Percentiles rank a stretch among this genome's conserved stretches.
Conservation (phyloP, 2,329 filamentous ascomycete genomes). For the Pseudogymnoascus verrucosus region DNA sequence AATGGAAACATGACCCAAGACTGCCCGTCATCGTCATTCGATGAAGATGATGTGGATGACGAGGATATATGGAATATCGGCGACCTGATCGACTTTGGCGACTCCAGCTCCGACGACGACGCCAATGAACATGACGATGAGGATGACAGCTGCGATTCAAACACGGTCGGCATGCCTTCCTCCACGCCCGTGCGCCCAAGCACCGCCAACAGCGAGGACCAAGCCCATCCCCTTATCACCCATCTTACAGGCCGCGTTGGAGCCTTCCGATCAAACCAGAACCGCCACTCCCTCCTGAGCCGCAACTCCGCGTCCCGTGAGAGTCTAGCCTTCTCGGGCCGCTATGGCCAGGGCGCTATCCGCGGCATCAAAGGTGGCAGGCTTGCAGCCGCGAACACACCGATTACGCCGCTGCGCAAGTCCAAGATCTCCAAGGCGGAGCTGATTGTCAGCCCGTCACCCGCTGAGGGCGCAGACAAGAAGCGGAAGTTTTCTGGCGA, state of each 20-base stretch:
- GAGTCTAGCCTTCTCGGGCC: conserved; percentile 53
- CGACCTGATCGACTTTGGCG: conserved; percentile 64
- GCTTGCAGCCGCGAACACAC: conserved; percentile 56
- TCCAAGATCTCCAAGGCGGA: conserved; percentile 11
- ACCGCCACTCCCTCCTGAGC: conserved; percentile 38
- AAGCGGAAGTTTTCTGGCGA: conserved; percentile 26
- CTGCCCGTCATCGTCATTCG: conserved; percentile 40
- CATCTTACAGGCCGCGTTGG: conserved; percentile 66
- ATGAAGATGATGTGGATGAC: conserved; percentile 54
- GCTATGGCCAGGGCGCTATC: conserved; percentile 52
- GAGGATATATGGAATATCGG: conserved; percentile 58
- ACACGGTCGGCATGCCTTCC: conserved; percentile 39
- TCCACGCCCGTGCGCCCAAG: conserved; percentile 44
- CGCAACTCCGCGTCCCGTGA: conserved; percentile 52
- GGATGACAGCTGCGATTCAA: conserved; percentile 34
- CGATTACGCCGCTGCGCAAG: conserved; percentile 60
- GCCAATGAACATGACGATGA: conserved; percentile 42
- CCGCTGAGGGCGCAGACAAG: conserved; percentile 14
- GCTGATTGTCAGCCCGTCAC: conserved; percentile 19
- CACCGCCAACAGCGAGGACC: conserved; percentile 41
- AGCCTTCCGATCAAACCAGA: conserved; percentile 65
- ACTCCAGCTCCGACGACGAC: conserved; percentile 52
- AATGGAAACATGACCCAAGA: conserved; percentile 49
- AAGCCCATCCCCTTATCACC: conserved; percentile 47
- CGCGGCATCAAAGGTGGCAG: conserved; percentile 58